A percentile compares a stretch with the other conserved stretches of the same genome.
phyloP scores from a whole-genome alignment of 1,139 yeast genomes.

The Taphrina wiesneri region DNA sequence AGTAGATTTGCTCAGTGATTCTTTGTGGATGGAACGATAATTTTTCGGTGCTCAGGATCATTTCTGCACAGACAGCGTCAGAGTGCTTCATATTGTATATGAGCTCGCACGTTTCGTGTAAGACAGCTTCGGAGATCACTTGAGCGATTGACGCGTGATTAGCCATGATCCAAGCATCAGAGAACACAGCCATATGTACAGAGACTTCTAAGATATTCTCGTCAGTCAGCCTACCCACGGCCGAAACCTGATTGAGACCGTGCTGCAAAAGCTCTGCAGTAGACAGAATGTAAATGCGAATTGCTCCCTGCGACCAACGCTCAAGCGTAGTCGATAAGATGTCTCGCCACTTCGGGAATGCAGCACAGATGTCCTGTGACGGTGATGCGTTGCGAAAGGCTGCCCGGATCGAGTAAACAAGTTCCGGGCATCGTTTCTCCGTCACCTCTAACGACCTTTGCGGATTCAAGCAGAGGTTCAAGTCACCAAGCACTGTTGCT shows the following conservation, averaged over 20 bases:
- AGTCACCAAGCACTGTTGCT: not conserved
- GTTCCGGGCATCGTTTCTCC: not conserved
- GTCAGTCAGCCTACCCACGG: not conserved
- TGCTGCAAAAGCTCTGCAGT: not conserved
- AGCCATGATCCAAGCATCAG: constrained; percentile 1
- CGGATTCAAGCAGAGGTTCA: not conserved
- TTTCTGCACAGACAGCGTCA: constrained; percentile 15
- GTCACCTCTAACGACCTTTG: not conserved
- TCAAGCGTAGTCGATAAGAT: not conserved
- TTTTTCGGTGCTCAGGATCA: not conserved
- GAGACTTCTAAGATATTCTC: not conserved
- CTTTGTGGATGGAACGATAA: not conserved
- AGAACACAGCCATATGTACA: not conserved
- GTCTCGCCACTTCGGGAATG: not conserved
- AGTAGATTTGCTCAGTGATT: not conserved
- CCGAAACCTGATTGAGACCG: not conserved
- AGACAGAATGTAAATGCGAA: not conserved
- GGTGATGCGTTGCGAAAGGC: not conserved
- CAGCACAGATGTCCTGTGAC: not conserved
- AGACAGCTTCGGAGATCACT: not conserved
- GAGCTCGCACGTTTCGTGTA: constrained; percentile 11
- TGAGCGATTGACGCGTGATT: not conserved
- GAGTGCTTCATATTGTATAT: constrained; percentile 1
- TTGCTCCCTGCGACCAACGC: not conserved
- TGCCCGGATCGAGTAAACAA: not conserved